Percentiles rank a stretch among this genome's conserved stretches.
These are phyloP conservation scores for Agapanthus africanus DNA, from an alignment of 106 monocot genomes.

Conservation along the genomic window DNA sequence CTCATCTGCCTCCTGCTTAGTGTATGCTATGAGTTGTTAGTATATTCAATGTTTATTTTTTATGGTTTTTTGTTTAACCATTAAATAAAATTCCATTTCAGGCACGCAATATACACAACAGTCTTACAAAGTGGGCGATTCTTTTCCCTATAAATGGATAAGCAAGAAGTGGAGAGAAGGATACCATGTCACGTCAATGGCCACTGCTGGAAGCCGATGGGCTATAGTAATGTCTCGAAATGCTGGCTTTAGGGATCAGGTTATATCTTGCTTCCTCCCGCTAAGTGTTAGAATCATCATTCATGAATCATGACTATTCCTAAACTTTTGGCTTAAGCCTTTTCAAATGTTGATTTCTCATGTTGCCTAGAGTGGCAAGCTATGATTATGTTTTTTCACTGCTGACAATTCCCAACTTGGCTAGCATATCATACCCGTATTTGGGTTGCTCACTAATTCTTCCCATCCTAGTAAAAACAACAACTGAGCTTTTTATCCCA, in stretches of 20 bases:
- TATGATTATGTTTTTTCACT: neutral
- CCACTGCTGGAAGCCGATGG: slow-evolving; percentile 61
- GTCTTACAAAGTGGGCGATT: slow-evolving; percentile 80
- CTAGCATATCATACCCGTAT: neutral
- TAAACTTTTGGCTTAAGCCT: neutral
- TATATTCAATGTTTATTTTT: neutral
- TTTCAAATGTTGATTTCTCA: neutral
- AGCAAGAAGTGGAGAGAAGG: slow-evolving; percentile 88
- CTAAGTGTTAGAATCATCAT: neutral
- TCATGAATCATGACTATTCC: neutral
- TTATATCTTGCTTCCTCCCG: slow-evolving; percentile 7
- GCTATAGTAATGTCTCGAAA: slow-evolving; percentile 63
- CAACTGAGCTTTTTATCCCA: no score
- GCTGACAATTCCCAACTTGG: neutral
- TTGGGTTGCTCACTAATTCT: neutral
- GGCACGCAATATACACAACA: slow-evolving; percentile 71
- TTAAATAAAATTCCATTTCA: slow-evolving; percentile 23
- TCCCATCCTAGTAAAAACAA: neutral
- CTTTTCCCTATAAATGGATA: slow-evolving; percentile 88
- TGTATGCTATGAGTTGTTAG: neutral
- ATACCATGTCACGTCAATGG: slow-evolving; percentile 81
- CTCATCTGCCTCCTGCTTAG: neutral
- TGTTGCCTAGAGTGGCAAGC: neutral
- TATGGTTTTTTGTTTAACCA: neutral
- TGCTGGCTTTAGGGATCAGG: slow-evolving; percentile 55